Base-by-base conservation (phyloP, 495 filamentous ascomycete genomes). In the Tuber calosporum region DNA sequence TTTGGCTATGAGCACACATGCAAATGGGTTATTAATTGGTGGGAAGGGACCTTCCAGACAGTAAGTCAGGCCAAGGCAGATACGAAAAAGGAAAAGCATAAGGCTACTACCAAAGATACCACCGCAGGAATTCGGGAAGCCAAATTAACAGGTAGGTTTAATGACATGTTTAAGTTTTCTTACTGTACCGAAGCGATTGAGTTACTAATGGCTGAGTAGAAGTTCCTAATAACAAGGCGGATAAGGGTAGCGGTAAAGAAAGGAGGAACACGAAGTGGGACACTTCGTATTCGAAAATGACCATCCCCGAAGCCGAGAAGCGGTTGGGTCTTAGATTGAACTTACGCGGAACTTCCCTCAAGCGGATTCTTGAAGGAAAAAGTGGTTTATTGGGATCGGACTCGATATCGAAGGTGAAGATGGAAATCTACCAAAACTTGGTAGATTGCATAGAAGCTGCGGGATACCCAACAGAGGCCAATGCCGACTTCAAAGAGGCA, bases 401-500 rank as follows among this genome's bases (percentile, higher is more conserved):
- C 22, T 37, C 37, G 34, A 66, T 73, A n/a, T 69, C 42, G 42
- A 58, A 69, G 22, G 69, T 42, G 34, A 75, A 69, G 39, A 42
- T 67, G 37, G 66, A 34, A 67, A 67, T 73, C 36, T 70, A 73
- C 70, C 39, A 73, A 37, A 15, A 17, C 22, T 68, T 76, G 43
- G 6, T 73, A 39, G 20, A 70, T 38, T 48, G 69, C 70, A 41
- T 73, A 69, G 67, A 73, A 5, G 39, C 39, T 36, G 71, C 67
- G 58, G 71, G 67, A 20, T 76, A 73, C 48, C 74, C 66, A 43
- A 67, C 36, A 20, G 74, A 70, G 70, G 26, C 45, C 20, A 37
- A 70, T 66, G 9, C 62, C 17, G 66, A 76, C 37, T 76, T 76
- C 9, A 73, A 75, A 67, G 74, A 72, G 67, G 66, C 67, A 20